phyloP scores from a whole-genome alignment of 2,329 filamentous ascomycete genomes.

The Ophiostoma australiae region DNA sequence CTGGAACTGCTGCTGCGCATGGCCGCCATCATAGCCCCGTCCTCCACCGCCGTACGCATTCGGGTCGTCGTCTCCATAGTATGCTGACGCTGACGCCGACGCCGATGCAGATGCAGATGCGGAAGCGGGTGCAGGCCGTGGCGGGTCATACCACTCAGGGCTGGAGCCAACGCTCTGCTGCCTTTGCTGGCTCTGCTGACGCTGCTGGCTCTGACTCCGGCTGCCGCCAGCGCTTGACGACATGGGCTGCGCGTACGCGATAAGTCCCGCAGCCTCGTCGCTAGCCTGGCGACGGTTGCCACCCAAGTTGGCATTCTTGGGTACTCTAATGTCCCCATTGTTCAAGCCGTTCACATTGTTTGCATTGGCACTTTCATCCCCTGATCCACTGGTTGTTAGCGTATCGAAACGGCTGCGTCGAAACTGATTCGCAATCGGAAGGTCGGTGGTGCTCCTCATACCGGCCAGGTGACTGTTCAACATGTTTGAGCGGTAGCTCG shows the following conservation, averaged over 20 bases:
- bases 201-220: not conserved
- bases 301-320: not conserved
- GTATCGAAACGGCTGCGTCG: constrained; percentile 33
- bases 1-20: not conserved
- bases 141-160: constrained; percentile 23
- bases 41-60: not conserved
- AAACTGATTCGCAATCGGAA: constrained; percentile 40
- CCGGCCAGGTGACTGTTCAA: constrained; percentile 16
- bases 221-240: constrained; percentile 23
- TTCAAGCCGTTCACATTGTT: not conserved
- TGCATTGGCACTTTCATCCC: not conserved
- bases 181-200: not conserved
- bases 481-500: constrained; percentile 26
- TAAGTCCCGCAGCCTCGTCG: constrained; percentile 34
- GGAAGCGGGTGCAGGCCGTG: not conserved
- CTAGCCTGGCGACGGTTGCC: constrained; percentile 24
- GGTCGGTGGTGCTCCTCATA: constrained; percentile 37
- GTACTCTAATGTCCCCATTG: not conserved
- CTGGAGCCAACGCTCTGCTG: constrained; percentile 17
- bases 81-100: not conserved
- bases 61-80: constrained; percentile 8
- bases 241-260: constrained; percentile 37
- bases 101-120: not conserved
- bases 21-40: constrained; percentile 3
- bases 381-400: constrained; percentile 18